Evolutionary conservation across 139 green algal genomes (phyloP).

Genomic region (Limnomonas spitsbergensis): DNA sequence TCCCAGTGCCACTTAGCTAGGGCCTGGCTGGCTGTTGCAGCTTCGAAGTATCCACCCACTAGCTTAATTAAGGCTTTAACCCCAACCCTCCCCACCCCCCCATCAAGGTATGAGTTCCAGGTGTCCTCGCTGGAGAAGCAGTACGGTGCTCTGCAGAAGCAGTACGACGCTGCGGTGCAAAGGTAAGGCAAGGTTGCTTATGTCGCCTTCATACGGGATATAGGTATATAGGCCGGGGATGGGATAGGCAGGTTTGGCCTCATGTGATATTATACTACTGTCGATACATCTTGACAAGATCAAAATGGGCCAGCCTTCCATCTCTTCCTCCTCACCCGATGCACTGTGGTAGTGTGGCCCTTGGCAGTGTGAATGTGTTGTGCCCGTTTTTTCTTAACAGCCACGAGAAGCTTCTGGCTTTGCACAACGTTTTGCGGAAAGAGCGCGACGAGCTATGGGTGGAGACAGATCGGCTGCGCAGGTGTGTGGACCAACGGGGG

Average conservation of each 20-base stretch:
- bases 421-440: conserved; percentile 26
- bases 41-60: background rate
- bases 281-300: background rate
- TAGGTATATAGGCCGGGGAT: no score
- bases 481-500: no score
- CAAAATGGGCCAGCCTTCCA: background rate
- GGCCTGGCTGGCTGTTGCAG: no score
- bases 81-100: background rate
- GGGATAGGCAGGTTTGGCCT: no score
- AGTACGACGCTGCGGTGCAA: background rate
- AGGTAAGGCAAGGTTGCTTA: background rate
- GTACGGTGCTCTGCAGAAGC: conserved; percentile 11
- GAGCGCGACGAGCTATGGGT: conserved; percentile 38
- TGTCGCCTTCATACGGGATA: no score
- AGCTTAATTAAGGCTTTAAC: background rate
- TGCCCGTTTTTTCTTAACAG: background rate
- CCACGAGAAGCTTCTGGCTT: conserved; percentile 17
- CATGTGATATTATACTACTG: no score
- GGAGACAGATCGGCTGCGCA: conserved; percentile 18
- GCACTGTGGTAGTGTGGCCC: no score
- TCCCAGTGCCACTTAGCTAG: no score
- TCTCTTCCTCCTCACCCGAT: background rate
- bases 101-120: conserved; percentile 5
- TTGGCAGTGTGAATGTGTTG: no score
- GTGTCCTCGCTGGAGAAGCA: conserved; percentile 8